phyloP scores from a whole-genome alignment of 2,329 filamentous ascomycete genomes.

The Fusarium sp. region DNA sequence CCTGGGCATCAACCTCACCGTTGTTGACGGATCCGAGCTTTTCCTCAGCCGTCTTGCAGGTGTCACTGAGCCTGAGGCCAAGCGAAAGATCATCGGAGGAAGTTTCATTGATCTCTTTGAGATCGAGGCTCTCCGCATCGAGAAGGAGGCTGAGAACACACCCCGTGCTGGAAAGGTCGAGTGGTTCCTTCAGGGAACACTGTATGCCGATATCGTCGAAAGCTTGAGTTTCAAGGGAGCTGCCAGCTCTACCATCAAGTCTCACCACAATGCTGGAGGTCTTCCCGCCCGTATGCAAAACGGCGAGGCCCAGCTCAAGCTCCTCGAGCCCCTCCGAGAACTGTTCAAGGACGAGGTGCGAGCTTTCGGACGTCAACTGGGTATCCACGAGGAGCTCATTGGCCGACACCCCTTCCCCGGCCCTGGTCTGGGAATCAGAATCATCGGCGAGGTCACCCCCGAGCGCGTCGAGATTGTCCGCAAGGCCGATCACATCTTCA shows the following conservation, averaged over 20 bases:
- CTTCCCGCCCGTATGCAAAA: slow-evolving; percentile 43
- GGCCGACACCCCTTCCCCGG: slow-evolving; percentile 79
- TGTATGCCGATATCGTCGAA: slow-evolving; percentile 69
- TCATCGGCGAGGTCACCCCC: slow-evolving; percentile 83
- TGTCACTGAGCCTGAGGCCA: slow-evolving; percentile 82
- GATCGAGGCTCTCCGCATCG: slow-evolving; percentile 62
- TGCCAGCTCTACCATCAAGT: slow-evolving; percentile 59
- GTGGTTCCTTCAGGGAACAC: slow-evolving; percentile 88
- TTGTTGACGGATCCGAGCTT: slow-evolving; percentile 80
- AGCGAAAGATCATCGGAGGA: slow-evolving; percentile 90
- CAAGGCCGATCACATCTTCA: slow-evolving; percentile 77
- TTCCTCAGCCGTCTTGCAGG: slow-evolving; percentile 84
- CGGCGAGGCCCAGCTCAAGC: slow-evolving; percentile 44
- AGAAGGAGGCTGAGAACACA: slow-evolving; percentile 75
- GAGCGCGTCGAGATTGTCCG: slow-evolving; percentile 80
- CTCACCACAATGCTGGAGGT: slow-evolving; percentile 42
- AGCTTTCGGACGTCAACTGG: slow-evolving; percentile 48
- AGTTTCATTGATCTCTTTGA: slow-evolving; percentile 55
- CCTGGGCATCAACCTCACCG: slow-evolving; percentile 89
- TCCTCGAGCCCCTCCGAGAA: slow-evolving; percentile 54
- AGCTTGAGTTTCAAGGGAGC: slow-evolving; percentile 44
- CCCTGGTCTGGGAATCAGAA: slow-evolving; percentile 76
- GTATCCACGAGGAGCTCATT: slow-evolving; percentile 46
- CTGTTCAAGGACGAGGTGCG: slow-evolving; percentile 84
- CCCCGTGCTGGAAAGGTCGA: slow-evolving; percentile 67